Evolutionary conservation across 257 asterid species (phyloP), one percentile per base, ranked within the genome.

Genomic region (Forsythia suspensa): DNA sequence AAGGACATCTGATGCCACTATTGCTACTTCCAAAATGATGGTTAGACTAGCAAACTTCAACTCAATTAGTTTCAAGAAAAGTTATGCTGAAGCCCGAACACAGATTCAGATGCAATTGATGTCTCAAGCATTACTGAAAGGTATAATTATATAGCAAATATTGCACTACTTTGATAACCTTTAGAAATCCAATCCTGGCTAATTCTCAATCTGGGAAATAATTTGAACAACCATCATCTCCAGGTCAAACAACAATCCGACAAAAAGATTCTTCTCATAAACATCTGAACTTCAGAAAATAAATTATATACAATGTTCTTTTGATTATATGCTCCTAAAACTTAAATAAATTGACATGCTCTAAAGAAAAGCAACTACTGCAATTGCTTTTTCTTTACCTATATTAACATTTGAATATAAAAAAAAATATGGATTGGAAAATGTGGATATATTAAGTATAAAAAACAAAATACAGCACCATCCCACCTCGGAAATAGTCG

Each of bases 401-500:
- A 16, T 15, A 13, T 6, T 48, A 48, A 13, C 15, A 13, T 48
- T 48, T n/a, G 2, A 13, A 13, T 48, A 4, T 13, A 40, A 8
- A 41, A 4, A 77, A 59, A 79, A 51, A 0, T 6, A 57, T 18
- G 66, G 66, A 57, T n/a, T 57, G 66, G 20, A 48, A 48, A 48
- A 48, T 48, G 59, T 20, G 3, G 59, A 48, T 48, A 15, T 13
- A 4, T 43, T 44, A 11, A 72, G 51, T 65, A 80, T 11, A 41
- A 71, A 34, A 36, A 24, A 21, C 34, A 48, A 52, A 29, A 74
- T 11, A 43, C 70, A 29, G 20, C 68, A 78, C 61, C 68, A 80
- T 4, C 80, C 66, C 38, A 92, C 96, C 95, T 89, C 92, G 10
- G 96, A 88, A 77, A 79, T 83, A 61, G 86, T 78, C 37, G 95